Base-by-base conservation (phyloP, 1,139 yeast species). In the Hansenula anomala region DNA sequence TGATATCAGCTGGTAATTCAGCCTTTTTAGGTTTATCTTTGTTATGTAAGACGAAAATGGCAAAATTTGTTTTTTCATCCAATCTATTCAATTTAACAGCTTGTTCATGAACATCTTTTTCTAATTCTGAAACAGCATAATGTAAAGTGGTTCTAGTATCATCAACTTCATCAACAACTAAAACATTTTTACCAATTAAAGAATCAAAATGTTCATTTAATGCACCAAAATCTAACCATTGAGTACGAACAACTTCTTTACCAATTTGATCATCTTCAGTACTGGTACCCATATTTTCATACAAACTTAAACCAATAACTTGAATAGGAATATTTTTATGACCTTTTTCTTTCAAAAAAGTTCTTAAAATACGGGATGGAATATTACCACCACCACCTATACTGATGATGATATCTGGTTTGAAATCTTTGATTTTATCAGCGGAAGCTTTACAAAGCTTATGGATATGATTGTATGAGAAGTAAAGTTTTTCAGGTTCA, bases 351-450 rank as follows among this genome's bases (percentile, higher is more conserved):
- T 71, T 77, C 41, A 78, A 59, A 52, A 78, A 78, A 3, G 84
- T 72, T 61, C 85, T 69, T 47, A 78, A 63, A 43, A 78, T 78
- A 59, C 85, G 63, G 5, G 84, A 80, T 33, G 85, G 84, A 42
- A 78, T 78, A 55, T 78, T 77, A 13, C 85, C 85, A 54, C 85
- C 85, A 45, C 84, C 85, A 38, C 85, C 84, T 46, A 78, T 78
- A 43, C 82, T 81, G 41, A 78, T 74, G 52, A 78, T 78, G 45
- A 75, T 63, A 54, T 78, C 83, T 19, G 80, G 73, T 36, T 73
- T 65, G 50, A 69, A 64, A 22, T 63, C 61, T 46, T 67, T 67
- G 48, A 70, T 67, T 46, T 66, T 66, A 27, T 59, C 66, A 4
- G 82, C 78, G 3, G 77, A 69, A 48, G 71, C 68, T 51, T 75